A percentile compares a stretch with the other conserved stretches of the same genome.
Evolutionary conservation across 106 monocot genomes (phyloP).

Genomic region (Ottelia alismoides): DNA sequence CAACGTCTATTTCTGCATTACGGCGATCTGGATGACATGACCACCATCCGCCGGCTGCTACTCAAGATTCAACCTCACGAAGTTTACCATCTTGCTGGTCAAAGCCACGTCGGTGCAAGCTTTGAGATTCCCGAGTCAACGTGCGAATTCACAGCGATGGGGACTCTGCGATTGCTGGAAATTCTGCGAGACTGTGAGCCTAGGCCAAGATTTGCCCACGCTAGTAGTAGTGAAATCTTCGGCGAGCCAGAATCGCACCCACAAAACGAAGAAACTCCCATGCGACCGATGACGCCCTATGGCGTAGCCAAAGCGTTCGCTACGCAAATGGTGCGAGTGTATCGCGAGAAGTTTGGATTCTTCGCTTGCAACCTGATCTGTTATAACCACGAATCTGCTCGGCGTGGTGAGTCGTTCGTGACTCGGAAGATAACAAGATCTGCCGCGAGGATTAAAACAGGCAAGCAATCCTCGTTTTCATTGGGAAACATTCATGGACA

Average conservation of each 20-base stretch:
- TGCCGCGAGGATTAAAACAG: conserved; percentile 54
- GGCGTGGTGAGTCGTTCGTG: conserved; percentile 80
- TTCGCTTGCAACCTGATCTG: conserved; percentile 84
- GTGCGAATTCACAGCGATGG: conserved; percentile 75
- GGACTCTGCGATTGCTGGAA: conserved; percentile 72
- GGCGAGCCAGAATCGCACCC: conserved; percentile 84
- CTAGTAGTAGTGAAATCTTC: conserved; percentile 84
- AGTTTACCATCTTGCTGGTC: conserved; percentile 85
- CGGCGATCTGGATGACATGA: conserved; percentile 77
- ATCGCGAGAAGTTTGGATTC: conserved; percentile 72
- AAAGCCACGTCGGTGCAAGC: conserved; percentile 78
- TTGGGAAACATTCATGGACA: conserved; percentile 66
- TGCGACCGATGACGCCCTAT: conserved; percentile 82
- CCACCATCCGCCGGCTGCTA: conserved; percentile 77
- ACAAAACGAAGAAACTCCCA: conserved; percentile 46
- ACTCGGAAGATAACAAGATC: conserved; percentile 87
- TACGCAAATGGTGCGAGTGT: conserved; percentile 75
- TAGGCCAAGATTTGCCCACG: too few species aligned
- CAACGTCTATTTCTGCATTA: conserved; percentile 68
- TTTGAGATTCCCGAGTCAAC: conserved; percentile 93
- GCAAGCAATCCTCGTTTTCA: conserved; percentile 64
- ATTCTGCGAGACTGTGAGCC: conserved; percentile 32
- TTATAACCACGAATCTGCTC: conserved; percentile 79
- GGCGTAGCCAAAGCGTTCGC: conserved; percentile 80
- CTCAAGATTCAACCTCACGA: conserved; percentile 66